phyloP scores from a whole-genome alignment of 2,329 filamentous ascomycete species.

The Neonectria neomacrospora region DNA sequence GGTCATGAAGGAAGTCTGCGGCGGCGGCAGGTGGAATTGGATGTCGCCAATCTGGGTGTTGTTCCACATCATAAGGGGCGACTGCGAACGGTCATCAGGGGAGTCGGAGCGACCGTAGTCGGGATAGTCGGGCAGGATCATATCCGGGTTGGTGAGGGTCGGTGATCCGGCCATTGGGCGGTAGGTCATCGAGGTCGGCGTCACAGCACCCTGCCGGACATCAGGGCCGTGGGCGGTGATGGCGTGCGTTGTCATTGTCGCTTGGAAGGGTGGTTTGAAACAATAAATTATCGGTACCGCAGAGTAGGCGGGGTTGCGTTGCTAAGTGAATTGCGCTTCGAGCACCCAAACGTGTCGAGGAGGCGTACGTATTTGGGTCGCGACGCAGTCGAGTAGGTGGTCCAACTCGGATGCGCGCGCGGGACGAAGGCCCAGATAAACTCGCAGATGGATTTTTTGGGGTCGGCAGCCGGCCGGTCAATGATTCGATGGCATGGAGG shows the following conservation, averaged over 20 bases:
- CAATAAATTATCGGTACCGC: slow-evolving; percentile 5
- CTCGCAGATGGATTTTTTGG: slow-evolving; percentile 21
- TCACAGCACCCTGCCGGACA: slow-evolving; percentile 44
- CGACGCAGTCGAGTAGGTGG: slow-evolving; percentile 20
- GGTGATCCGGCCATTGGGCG: slow-evolving; percentile 75
- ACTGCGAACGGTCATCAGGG: slow-evolving; percentile 62
- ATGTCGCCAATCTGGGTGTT: slow-evolving; percentile 52
- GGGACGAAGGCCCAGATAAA: slow-evolving; percentile 19
- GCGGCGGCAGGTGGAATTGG: slow-evolving; percentile 56
- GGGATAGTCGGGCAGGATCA: slow-evolving; percentile 89
- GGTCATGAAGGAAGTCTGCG: slow-evolving; percentile 53
- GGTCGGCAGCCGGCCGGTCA: slow-evolving; percentile 25
- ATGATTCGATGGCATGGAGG: slow-evolving; percentile 35
- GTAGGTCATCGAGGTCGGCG: slow-evolving; percentile 50
- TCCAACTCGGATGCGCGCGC: slow-evolving; percentile 33
- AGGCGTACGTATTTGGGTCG: slow-evolving; percentile 24
- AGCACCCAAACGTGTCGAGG: slow-evolving; percentile 21
- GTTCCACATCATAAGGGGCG: slow-evolving; percentile 65
- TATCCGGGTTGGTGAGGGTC: slow-evolving; percentile 91
- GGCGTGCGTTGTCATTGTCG: slow-evolving; percentile 48
- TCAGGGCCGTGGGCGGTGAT: slow-evolving; percentile 42
- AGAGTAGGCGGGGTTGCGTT: slow-evolving; percentile 4
- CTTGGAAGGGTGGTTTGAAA: slow-evolving; percentile 2
- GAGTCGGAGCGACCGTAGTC: slow-evolving; percentile 71
- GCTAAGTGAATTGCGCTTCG: slow-evolving; percentile 14